Conservation (phyloP, 2,329 filamentous ascomycete species). For the Cladobotryum protrusum region DNA sequence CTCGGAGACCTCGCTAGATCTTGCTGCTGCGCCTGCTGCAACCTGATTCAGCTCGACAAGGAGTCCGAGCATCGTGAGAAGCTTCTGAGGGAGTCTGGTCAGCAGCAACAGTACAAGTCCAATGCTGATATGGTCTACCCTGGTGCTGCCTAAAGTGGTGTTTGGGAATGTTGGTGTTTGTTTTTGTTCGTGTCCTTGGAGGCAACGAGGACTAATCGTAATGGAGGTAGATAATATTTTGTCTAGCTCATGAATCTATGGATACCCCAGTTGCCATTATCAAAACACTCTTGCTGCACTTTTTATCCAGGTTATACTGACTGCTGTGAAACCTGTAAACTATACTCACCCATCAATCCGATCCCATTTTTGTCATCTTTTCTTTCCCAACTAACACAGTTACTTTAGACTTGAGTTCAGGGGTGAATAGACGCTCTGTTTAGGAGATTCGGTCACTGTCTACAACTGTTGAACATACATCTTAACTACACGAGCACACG, state of each 20-base stretch:
- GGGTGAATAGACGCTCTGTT: no score
- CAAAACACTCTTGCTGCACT: no score
- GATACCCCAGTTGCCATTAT: background rate
- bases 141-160: background rate
- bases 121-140: constrained; percentile 16
- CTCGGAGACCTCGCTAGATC: constrained; percentile 35
- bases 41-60: constrained; percentile 42
- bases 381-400: no score
- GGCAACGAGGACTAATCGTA: background rate
- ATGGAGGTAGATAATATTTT: background rate
- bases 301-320: no score
- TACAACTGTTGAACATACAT: no score
- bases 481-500: no score
- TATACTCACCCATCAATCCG: no score
- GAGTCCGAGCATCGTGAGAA: constrained; percentile 35
- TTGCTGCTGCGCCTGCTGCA: constrained; percentile 41
- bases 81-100: constrained; percentile 10
- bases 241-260: background rate
- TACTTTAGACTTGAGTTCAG: no score
- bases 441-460: no score
- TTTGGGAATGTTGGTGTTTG: background rate
- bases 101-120: constrained; percentile 16
- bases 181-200: background rate
- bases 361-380: no score
- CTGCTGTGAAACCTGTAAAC: no score